phyloP scores from a whole-genome alignment of 2,329 filamentous ascomycete species.

The Colletotrichum sp. region DNA sequence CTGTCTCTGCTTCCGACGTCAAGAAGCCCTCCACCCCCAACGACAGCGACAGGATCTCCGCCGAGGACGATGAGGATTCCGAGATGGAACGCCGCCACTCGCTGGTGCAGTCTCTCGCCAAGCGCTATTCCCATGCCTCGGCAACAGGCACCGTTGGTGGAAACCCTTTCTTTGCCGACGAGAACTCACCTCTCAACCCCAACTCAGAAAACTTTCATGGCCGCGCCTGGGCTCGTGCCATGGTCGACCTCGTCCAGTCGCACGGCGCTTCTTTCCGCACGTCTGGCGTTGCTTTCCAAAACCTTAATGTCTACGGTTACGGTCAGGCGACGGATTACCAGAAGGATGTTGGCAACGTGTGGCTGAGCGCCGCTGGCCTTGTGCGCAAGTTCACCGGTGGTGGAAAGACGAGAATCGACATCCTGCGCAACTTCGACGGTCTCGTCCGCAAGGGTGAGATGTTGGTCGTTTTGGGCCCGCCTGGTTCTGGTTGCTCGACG shows the following conservation, averaged over 20 bases:
- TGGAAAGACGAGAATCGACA: conserved; percentile 66
- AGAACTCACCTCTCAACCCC: conserved; percentile 60
- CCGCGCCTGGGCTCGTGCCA: conserved; percentile 64
- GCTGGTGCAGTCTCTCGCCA: conserved; percentile 60
- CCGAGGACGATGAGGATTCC: conserved; percentile 41
- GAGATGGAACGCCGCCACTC: conserved; percentile 57
- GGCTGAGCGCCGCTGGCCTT: conserved; percentile 53
- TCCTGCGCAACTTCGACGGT: conserved; percentile 71
- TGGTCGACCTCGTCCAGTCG: conserved; percentile 56
- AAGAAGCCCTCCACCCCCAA: conserved; percentile 10
- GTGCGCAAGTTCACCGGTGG: conserved; percentile 56
- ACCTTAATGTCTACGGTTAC: conserved; percentile 72
- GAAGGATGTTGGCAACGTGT: conserved; percentile 68
- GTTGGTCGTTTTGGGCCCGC: conserved; percentile 76
- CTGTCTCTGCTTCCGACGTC: conserved; percentile 27
- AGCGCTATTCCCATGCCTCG: conserved; percentile 55
- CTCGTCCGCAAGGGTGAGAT: conserved; percentile 75
- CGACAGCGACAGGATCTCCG: conserved; percentile 30
- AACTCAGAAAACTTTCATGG: conserved; percentile 57
- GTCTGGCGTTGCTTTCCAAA: conserved; percentile 69
- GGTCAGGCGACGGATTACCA: conserved; percentile 74
- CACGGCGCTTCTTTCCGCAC: conserved; percentile 63
- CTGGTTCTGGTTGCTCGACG: conserved; percentile 79
- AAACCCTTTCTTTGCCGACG: conserved; percentile 58
- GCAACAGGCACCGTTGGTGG: conserved; percentile 32